Base-by-base conservation (phyloP, 345 rosid species). In the Geranium brycei region DNA sequence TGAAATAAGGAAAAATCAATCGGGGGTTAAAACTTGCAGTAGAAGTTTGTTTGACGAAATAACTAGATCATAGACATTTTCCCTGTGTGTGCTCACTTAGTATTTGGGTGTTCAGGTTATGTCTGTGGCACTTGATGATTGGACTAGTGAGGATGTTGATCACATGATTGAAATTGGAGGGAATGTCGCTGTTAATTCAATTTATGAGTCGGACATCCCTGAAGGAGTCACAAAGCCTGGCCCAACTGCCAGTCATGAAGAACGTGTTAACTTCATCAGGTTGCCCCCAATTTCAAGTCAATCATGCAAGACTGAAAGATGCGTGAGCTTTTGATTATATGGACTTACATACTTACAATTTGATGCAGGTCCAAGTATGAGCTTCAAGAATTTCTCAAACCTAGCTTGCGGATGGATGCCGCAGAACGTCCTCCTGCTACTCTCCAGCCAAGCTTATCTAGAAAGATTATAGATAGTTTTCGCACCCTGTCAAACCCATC, bases 111-210 rank as follows among this genome's bases (percentile, higher is more conserved):
- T 66, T 17, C 75, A 93, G 99, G 96, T 91, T 74, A 79, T 93
- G 66, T 93, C 99, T 8, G 92, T 93, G 73, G 82, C 96, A 53
- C 68, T 93, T 77, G 99, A 93, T 85, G 99, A 93, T 1, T 93
- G 99, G 97, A 78, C 95, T 57, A 87, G 85, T 63, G 97, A 84
- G 57, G 92, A 93, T 78, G 76, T 91, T 66, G 96, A 93, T 62
- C 69, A 95, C 62, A 85, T 93, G 96, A 70, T 83, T 67, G 97
- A 90, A 84, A 89, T 93, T 41, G 99, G 97, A 65, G 99, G 99
- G 63, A 93, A 93, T 65, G 74, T 86, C 31, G 72, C 96, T 66
- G 97, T 95, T 3, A 93, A 93, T 83, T 66, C 95, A 61, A 88
- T 91, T 58, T 91, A 90, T 55, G 97, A 93, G 81, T 95, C 96